Evolutionary conservation across 2,329 filamentous ascomycete genomes (phyloP).

Genomic region (Alternaria conjuncta): DNA sequence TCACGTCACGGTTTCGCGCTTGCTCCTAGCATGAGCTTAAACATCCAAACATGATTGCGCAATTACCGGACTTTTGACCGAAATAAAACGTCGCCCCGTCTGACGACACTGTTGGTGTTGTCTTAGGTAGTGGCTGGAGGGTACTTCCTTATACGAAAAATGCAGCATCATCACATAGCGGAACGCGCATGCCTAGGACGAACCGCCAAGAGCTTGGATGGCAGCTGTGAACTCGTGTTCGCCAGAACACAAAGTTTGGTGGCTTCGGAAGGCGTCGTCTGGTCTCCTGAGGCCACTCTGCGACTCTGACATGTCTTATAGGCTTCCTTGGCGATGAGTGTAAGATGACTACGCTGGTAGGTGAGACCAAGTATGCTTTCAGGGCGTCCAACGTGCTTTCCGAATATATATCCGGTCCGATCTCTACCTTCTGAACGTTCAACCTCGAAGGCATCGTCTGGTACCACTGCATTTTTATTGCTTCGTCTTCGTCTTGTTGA

Average conservation of each 20-base stretch:
- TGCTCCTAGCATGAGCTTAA: not conserved
- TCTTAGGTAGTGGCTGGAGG: not conserved
- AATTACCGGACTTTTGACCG: not conserved
- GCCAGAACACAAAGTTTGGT: not conserved
- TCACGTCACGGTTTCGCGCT: not conserved
- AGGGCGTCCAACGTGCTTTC: not conserved
- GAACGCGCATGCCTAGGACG: not conserved
- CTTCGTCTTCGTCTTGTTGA: not conserved
- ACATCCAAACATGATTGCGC: not conserved
- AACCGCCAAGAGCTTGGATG: not conserved
- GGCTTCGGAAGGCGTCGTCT: not conserved
- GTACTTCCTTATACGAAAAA: not conserved
- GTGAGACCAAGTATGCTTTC: not conserved
- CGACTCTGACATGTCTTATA: not conserved
- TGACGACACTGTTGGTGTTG: not conserved
- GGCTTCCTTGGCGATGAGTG: conserved; percentile 2
- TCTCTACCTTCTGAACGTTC: not conserved
- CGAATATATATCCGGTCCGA: not conserved
- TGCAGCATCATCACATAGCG: not conserved
- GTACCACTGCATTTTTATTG: not conserved
- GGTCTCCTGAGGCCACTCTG: not conserved
- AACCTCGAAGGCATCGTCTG: not conserved
- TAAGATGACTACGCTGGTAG: not conserved
- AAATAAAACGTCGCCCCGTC: not conserved
- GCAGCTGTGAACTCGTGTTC: not conserved